phyloP scores from a whole-genome alignment of 768 basidiomycete species.

The Butyriboletus loyo region DNA sequence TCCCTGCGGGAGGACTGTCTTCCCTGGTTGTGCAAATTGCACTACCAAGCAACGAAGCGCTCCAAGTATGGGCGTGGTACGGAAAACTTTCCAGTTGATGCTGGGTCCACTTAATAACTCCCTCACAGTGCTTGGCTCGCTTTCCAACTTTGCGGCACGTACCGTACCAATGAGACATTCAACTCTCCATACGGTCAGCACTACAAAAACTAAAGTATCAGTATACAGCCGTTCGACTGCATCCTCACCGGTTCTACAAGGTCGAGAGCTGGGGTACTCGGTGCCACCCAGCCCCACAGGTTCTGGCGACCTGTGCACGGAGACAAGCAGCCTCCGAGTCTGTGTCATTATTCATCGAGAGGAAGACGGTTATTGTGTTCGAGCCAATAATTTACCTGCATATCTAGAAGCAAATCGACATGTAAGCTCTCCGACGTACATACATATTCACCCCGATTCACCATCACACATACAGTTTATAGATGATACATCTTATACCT shows the following conservation, averaged over 20 bases:
- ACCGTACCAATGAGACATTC: conserved; percentile 49
- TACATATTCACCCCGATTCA: conserved; percentile 8
- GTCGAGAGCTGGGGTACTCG: conserved; percentile 35
- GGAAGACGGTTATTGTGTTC: conserved; percentile 54
- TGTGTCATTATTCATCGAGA: conserved; percentile 60
- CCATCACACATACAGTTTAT: conserved; percentile 39
- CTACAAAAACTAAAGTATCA: conserved; percentile 14
- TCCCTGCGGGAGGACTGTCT: conserved; percentile 89
- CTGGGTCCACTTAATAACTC: neutral
- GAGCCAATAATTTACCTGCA: conserved; percentile 72
- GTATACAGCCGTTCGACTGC: neutral
- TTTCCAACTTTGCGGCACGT: conserved; percentile 45
- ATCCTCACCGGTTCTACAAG: conserved; percentile 23
- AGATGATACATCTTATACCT: conserved; percentile 45
- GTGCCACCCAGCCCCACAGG: conserved; percentile 45
- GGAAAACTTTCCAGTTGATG: conserved; percentile 7
- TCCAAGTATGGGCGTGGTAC: conserved; percentile 58
- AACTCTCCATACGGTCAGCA: conserved; percentile 37
- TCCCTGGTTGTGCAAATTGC: conserved; percentile 88
- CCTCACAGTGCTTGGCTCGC: conserved; percentile 44
- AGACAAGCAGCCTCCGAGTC: conserved; percentile 53
- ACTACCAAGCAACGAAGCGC: conserved; percentile 63
- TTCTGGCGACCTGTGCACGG: conserved; percentile 34
- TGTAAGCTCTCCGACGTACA: conserved; percentile 39
- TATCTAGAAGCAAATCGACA: conserved; percentile 81